Evolutionary conservation across 331 rosid genomes (phyloP), one percentile per base, ranked within the genome.

Genomic region (Rhamnella rubrinervis): DNA sequence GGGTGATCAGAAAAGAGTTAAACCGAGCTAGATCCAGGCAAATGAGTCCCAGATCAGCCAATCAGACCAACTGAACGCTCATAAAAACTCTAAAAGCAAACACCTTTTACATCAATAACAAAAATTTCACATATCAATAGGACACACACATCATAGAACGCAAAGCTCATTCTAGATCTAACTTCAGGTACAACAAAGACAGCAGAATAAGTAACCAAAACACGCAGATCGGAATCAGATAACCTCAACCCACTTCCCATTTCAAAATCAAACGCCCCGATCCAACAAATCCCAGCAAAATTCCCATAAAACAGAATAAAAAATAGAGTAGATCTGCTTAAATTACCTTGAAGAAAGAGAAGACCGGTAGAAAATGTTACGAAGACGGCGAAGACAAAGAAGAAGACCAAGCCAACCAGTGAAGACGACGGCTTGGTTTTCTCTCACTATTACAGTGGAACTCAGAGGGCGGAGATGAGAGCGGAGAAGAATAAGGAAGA

Each of bases 1-100:
- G 3, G 16, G 12, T 2, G 17, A 66, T 51, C 71, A 8, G 60
- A 66, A 19, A 50, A 66, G 28, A 66, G 28, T 10, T 50, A 51
- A 66, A 51, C 8, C 26, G 35, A 13, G 31, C 3, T 11, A 66
- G 71, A 66, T 66, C 71, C 59, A 66, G 31, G 13, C 12, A 51
- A 51, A 51, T 26, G 46, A 51, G 31, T 37, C 11, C 26, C 71
- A 66, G 44, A 66, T 66, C 59, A 66, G 59, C 11, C 18, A 66
- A 31, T 28, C 47, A 51, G 50, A 51, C 59, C 10, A 23, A 10
- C 37, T 6, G 18, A 52, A 52, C 19, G 18, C 49, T 44, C 14
- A 44, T 0, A 44, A 44, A 44, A 44, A 8, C 14, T 15, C 13
- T 8, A 2, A 9, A 44, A 44, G 14, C 49, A 52, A 16, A 52